These are phyloP conservation scores for Aureoboletus auriporus DNA, from an alignment of 768 basidiomycete species.

Conservation along the genomic window DNA sequence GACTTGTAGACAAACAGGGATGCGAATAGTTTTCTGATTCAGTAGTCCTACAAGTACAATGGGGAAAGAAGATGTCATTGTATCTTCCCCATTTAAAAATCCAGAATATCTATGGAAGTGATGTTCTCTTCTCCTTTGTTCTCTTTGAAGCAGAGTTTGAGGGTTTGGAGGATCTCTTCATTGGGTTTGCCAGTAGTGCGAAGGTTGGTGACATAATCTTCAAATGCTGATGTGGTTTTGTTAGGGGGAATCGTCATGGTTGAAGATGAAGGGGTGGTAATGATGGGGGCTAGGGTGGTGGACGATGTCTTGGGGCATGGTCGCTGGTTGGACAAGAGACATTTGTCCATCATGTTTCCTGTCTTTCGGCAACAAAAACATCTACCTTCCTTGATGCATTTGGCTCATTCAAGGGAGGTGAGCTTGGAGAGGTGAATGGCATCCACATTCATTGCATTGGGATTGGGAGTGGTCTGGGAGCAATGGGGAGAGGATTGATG, in stretches of 20 bases:
- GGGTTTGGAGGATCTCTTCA: neutral
- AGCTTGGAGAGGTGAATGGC: neutral
- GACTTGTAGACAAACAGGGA: neutral
- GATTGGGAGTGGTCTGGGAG: too few species aligned
- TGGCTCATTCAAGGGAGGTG: neutral
- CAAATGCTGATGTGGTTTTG: too few species aligned
- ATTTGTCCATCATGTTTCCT: neutral
- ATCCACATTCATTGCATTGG: neutral
- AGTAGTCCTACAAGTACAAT: neutral
- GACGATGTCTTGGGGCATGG: neutral
- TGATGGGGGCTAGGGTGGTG: too few species aligned
- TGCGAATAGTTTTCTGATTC: neutral
- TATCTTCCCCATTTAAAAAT: neutral
- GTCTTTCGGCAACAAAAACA: neutral
- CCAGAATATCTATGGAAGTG: neutral
- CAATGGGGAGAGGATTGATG: too few species aligned
- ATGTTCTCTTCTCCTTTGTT: neutral
- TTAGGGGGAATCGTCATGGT: too few species aligned
- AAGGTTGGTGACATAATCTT: neutral
- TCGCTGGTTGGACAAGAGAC: neutral
- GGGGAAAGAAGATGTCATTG: neutral
- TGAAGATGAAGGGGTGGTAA: too few species aligned
- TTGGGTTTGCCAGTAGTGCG: neutral
- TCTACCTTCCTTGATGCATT: too few species aligned
- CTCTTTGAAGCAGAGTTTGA: neutral